Evolutionary conservation across 2,329 filamentous ascomycete genomes (phyloP).

Genomic region (Beauveria pseudobassiana): DNA sequence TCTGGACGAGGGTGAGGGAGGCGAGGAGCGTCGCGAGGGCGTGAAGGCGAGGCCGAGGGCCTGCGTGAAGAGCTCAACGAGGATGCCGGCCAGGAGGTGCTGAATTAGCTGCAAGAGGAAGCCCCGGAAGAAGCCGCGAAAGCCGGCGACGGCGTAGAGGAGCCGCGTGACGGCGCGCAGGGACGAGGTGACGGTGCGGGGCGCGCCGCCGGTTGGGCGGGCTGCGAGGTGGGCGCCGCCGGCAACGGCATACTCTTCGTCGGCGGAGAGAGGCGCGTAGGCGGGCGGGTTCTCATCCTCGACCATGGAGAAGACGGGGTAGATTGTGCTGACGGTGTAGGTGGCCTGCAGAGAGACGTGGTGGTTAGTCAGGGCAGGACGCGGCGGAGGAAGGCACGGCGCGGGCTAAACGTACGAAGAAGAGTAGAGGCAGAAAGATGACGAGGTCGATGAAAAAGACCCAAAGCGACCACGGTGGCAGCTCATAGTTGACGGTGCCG

Average conservation of each 20-base stretch:
- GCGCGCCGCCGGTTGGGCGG: slow-evolving; percentile 24
- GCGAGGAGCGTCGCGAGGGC: slow-evolving; percentile 46
- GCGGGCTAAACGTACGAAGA: slow-evolving; percentile 26
- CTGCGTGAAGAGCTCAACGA: slow-evolving; percentile 38
- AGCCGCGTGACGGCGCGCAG: slow-evolving; percentile 43
- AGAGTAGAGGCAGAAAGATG: slow-evolving; percentile 33
- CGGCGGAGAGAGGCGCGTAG: slow-evolving; percentile 44
- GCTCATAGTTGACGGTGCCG: slow-evolving; percentile 14
- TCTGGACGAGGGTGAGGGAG: slow-evolving; percentile 55
- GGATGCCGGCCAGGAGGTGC: slow-evolving; percentile 22
- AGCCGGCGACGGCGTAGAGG: slow-evolving; percentile 57
- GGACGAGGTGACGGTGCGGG: slow-evolving; percentile 40
- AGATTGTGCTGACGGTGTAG: slow-evolving; percentile 45
- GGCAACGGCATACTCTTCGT: slow-evolving; percentile 24
- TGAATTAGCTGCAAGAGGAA: slow-evolving; percentile 42
- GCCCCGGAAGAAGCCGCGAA: slow-evolving; percentile 62
- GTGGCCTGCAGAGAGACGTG: slow-evolving; percentile 27
- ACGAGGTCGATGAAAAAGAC: slow-evolving; percentile 29
- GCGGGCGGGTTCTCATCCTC: slow-evolving; percentile 50
- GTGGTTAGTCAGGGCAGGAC: neutral
- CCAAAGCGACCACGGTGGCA: slow-evolving; percentile 26
- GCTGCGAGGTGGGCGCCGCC: slow-evolving; percentile 25
- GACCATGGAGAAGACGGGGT: slow-evolving; percentile 48
- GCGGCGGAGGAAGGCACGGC: neutral
- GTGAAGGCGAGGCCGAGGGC: slow-evolving; percentile 24